Percentiles rank a stretch among this genome's conserved stretches.
Evolutionary conservation across 805 yeast genomes (phyloP).

Genomic region (Metschnikowia sp.): DNA sequence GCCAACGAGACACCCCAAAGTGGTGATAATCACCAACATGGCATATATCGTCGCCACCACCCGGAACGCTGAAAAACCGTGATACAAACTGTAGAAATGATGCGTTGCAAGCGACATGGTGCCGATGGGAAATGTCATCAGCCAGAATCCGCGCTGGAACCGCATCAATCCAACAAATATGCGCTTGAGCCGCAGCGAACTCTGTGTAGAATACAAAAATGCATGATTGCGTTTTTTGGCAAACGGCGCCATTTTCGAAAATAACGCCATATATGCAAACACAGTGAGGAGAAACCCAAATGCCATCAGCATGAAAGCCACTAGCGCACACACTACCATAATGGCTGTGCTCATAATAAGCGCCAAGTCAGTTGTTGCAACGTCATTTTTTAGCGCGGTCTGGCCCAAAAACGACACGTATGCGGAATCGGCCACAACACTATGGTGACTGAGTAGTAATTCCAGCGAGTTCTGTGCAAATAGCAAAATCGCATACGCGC

Average conservation of each 20-base stretch:
- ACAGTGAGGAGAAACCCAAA: conserved; percentile 54
- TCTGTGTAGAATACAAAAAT: conserved; percentile 17
- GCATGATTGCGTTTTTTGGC: conserved; percentile 25
- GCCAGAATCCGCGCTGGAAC: conserved; percentile 51
- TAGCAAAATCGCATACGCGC: conserved; percentile 62
- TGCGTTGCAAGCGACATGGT: conserved; percentile 58
- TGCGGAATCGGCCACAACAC: conserved; percentile 4
- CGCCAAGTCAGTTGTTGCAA: conserved; percentile 2
- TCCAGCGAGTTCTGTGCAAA: conserved; percentile 44
- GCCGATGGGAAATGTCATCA: conserved; percentile 87
- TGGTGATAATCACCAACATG: conserved; percentile 44
- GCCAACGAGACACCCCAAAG: conserved; percentile 33
- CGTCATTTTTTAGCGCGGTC: conserved; percentile 4
- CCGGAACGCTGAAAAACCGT: conserved; percentile 53
- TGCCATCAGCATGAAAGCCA: conserved; percentile 43
- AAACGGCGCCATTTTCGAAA: conserved; percentile 43
- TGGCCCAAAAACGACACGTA: conserved; percentile 12
- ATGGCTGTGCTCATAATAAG: conserved; percentile 11
- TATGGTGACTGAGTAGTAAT: conserved; percentile 16
- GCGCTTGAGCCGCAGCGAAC: conserved; percentile 7
- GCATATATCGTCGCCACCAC: conserved; percentile 64
- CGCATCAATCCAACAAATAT: conserved; percentile 19
- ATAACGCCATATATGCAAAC: conserved; percentile 31
- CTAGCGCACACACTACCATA: conserved; percentile 23
- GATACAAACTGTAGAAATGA: conserved; percentile 36